phyloP scores from a whole-genome alignment of 352 stramenopile genomes.

The Globisporangium solare region DNA sequence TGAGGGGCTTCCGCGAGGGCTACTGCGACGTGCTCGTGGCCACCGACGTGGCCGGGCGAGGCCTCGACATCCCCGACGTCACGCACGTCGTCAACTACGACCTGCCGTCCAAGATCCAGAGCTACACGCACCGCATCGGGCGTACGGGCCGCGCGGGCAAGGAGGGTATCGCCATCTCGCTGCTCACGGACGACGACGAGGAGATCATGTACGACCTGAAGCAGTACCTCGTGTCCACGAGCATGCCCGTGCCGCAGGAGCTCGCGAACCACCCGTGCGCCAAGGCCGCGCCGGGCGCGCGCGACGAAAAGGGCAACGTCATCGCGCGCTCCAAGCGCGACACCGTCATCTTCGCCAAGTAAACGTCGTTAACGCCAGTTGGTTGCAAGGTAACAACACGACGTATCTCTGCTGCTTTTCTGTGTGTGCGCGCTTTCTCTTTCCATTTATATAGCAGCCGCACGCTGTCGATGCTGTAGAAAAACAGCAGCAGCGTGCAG shows the following conservation, averaged over 20 bases:
- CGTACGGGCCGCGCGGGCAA: slow-evolving; percentile 97
- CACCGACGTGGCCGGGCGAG: slow-evolving; percentile 93
- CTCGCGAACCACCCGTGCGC: slow-evolving; percentile 92
- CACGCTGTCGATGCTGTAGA: not conserved
- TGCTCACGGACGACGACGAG: slow-evolving; percentile 97
- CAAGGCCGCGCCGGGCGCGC: slow-evolving; percentile 75
- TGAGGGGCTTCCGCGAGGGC: slow-evolving; percentile 88
- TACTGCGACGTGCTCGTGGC: slow-evolving; percentile 90
- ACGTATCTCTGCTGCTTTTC: not conserved
- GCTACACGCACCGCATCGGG: slow-evolving; percentile 98
- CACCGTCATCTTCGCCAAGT: slow-evolving; percentile 87
- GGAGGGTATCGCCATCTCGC: slow-evolving; percentile 95
- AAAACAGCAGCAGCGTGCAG: slow-evolving; percentile 2
- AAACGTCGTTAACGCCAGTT: slow-evolving; percentile 8
- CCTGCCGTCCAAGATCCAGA: slow-evolving; percentile 96
- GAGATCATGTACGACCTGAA: slow-evolving; percentile 97
- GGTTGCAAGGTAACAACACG: too few species aligned
- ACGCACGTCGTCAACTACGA: slow-evolving; percentile 99
- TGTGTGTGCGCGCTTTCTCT: slow-evolving; percentile 2
- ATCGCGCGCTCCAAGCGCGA: slow-evolving; percentile 84
- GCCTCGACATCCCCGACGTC: slow-evolving; percentile 98
- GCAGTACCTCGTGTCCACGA: slow-evolving; percentile 94
- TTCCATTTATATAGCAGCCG: slow-evolving; percentile 6
- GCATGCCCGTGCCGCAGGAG: slow-evolving; percentile 91
- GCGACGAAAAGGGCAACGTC: slow-evolving; percentile 84